Base-by-base conservation (phyloP, 257 asterid genomes). In the Nyctanthes arbortristis region DNA sequence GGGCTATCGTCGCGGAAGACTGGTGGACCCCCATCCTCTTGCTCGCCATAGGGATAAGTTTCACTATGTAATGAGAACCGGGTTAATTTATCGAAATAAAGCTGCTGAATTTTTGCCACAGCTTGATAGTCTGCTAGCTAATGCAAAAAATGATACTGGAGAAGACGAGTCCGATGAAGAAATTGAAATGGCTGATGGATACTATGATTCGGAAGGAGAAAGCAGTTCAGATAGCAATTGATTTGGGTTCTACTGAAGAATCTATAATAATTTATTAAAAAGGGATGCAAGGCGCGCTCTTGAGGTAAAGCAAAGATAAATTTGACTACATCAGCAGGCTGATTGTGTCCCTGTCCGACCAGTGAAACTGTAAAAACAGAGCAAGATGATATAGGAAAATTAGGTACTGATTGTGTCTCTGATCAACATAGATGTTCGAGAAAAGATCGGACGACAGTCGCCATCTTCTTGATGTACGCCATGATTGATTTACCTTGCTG, bases 11-110 rank as follows among this genome's bases (percentile, higher is more conserved):
- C 61, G 88, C 62, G 99, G 97, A 31, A 85, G 82, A 71, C 76
- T 93, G 74, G 85, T 84, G 27, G 83, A 89, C 33, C 89, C 87
- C 8, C 89, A 86, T 70, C 95, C 91, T 57, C 77, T 93, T 65
- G 85, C 89, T 29, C 74, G 84, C 5, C 90, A 87, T 33, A 84
- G 97, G 81, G 92, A 82, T 65, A 93, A 93, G 72, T 73, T 89
- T 77, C 76, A 87, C 75, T 89, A 87, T 70, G 89, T 91, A 45
- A 93, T 93, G 96, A 86, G 97, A 78, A 92, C 96, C 4, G 97
- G 97, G 18, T 76, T 91, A 65, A 74, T 93, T 60, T 89, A 73
- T 72, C 88, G 96, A 61, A 76, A 69, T 80, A 91, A 82, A 75
- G 96, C 93, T 20, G 63, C 79, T 16, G 96, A 83, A 14, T 71